Percentiles rank a stretch among this genome's conserved stretches.
Evolutionary conservation across 768 basidiomycete species (phyloP).

Genomic region (Boletus speciosus): DNA sequence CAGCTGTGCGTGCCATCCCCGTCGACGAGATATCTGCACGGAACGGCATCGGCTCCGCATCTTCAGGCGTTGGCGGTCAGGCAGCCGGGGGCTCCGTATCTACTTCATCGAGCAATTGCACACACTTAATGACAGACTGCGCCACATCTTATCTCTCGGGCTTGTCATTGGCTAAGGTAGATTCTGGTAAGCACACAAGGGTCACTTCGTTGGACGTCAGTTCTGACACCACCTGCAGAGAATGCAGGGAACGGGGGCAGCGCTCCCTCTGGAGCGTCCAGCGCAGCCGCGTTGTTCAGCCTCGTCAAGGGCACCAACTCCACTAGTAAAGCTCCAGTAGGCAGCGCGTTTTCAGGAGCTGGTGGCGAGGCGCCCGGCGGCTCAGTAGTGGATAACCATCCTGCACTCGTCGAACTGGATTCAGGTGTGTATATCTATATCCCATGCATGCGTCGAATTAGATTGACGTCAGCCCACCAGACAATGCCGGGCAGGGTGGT

Average conservation of each 20-base stretch:
- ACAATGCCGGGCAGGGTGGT: slow-evolving; percentile 37
- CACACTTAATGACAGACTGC: neutral
- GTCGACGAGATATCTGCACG: slow-evolving; percentile 22
- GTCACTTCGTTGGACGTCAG: neutral
- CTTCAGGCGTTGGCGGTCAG: slow-evolving; percentile 26
- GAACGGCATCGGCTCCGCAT: slow-evolving; percentile 12
- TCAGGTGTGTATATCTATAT: slow-evolving; percentile 29
- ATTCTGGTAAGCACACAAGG: slow-evolving; percentile 9
- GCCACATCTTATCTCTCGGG: neutral
- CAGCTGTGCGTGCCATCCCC: slow-evolving; percentile 24
- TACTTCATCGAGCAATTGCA: slow-evolving; percentile 4
- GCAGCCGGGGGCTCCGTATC: slow-evolving; percentile 36
- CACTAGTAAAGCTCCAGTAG: slow-evolving; percentile 2
- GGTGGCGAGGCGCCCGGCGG: slow-evolving; percentile 9
- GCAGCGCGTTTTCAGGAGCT: slow-evolving; percentile 6
- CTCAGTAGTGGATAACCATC: slow-evolving; percentile 1
- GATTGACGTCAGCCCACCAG: slow-evolving; percentile 22
- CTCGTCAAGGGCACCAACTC: neutral
- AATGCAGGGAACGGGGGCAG: slow-evolving; percentile 7
- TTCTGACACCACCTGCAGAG: slow-evolving; percentile 8
- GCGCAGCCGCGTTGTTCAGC: neutral
- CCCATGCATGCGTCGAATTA: neutral
- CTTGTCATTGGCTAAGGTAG: neutral
- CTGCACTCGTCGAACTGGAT: slow-evolving; percentile 30
- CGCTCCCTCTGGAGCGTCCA: slow-evolving; percentile 5